Evolutionary conservation across 2,329 filamentous ascomycete genomes (phyloP).

Genomic region (Fusarium caatingaense): DNA sequence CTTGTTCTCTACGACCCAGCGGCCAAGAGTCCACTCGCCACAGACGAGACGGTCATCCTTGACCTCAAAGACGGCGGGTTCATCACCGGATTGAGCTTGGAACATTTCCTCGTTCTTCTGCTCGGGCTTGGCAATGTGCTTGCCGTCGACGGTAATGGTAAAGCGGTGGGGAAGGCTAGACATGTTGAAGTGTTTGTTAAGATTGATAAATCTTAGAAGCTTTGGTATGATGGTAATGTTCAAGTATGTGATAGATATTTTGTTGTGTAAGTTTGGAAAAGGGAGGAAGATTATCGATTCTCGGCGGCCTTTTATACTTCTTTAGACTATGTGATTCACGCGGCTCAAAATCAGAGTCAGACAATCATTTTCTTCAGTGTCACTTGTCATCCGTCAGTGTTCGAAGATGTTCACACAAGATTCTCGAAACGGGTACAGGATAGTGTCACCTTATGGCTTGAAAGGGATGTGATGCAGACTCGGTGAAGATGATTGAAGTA

Average conservation of each 20-base stretch:
- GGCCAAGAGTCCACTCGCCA: conserved; percentile 16
- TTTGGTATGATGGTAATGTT: too few relatives aligned
- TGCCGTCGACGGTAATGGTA: conserved; percentile 19
- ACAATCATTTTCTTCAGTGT: too few relatives aligned
- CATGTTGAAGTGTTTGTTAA: neutral
- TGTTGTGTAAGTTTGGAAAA: neutral
- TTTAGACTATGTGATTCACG: neutral
- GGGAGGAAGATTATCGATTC: neutral
- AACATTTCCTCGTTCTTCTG: neutral
- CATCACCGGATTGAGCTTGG: neutral
- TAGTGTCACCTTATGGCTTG: neutral
- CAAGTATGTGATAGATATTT: neutral
- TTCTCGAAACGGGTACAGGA: neutral
- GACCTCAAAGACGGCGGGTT: conserved; percentile 21
- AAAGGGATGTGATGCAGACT: neutral
- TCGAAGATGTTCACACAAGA: neutral
- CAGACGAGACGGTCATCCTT: neutral
- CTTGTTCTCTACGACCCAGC: conserved; percentile 4
- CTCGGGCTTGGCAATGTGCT: neutral
- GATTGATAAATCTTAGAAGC: neutral
- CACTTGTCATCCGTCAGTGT: neutral
- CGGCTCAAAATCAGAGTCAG: neutral
- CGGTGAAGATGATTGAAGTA: neutral
- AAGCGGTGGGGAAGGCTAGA: conserved; percentile 5
- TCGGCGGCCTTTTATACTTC: neutral